Evolutionary conservation across 345 rosid species (phyloP), one percentile per base, ranked within the genome.

Genomic region (Leavenworthia alabamica): DNA sequence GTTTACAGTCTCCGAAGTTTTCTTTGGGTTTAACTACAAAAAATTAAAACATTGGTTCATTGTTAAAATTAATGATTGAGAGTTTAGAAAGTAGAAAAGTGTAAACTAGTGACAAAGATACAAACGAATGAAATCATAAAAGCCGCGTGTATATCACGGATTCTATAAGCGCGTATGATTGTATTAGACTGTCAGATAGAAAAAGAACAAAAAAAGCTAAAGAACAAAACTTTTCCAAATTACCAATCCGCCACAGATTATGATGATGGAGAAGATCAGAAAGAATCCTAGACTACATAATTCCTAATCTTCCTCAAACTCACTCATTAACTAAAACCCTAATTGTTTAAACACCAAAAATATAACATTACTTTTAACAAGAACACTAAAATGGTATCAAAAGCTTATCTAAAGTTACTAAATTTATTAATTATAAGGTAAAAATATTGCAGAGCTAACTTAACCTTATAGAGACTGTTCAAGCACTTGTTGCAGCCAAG

Each of bases 401-500:
- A 7, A 35, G 8, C 6, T 5, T 5, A 46, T 29, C 53, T 22
- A 15, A 62, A 56, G 24, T 29, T 47, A 47, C 33, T 51, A 52
- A 0, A 27, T 53, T 44, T 60, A 26, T 27, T 2, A 7, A 36
- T 36, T 35, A 35, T 11, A 35, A 22, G 4, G 20, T 19, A 26
- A 19, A 19, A 3, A 13, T 2, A 14, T 31, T 31, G 20, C 2
- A 62, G 46, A 53, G 3, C 11, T 15, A 24, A 72, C 98, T 10
- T 15, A 24, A 72, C 98, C 78, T 57, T 53, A 33, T 80, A 60
- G 47, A 92, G 98, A 14, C 80, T 79, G 65, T 78, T 80, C 45
- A 89, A 70, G 89, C 98, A 92, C 78, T 83, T 89, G 67, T 81
- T 75, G 68, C 98, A 92, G 20, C 83, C 83, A 32, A 78, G 78